Percentiles rank a stretch among this genome's conserved stretches.
Conservation (phyloP, 73 alveolate species). For the Uronychia setigera region DNA sequence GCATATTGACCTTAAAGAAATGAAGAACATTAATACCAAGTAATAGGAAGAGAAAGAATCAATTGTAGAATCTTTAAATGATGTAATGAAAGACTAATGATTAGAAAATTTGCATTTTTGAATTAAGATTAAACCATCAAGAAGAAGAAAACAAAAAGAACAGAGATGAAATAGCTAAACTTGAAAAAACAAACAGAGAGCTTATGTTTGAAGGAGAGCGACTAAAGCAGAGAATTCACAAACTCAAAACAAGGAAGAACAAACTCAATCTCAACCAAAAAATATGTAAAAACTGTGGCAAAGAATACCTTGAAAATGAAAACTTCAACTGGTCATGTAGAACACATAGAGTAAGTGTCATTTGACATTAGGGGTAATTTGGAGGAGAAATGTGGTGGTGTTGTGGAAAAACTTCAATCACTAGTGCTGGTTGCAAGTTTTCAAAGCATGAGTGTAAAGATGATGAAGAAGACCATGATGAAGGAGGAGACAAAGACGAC, state of each 20-base stretch:
- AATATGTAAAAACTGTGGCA: constrained; percentile 71
- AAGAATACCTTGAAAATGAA: constrained; percentile 65
- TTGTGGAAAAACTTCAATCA: constrained; percentile 57
- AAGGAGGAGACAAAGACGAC: constrained; percentile 34
- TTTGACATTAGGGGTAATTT: constrained; percentile 5
- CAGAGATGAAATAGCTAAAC: constrained; percentile 35
- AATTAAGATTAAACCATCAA: background rate
- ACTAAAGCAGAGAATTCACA: constrained; percentile 42
- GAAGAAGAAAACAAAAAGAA: constrained; percentile 2
- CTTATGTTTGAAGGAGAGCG: constrained; percentile 43
- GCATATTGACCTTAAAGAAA: constrained; percentile 28
- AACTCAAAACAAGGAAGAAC: constrained; percentile 37
- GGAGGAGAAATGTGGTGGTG: constrained; percentile 75
- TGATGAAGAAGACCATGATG: constrained; percentile 39
- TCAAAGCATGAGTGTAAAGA: constrained; percentile 58
- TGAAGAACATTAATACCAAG: constrained; percentile 18
- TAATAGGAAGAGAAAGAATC: constrained; percentile 47
- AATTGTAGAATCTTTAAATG: constrained; percentile 25
- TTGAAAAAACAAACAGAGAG: constrained; percentile 42
- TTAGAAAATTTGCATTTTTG: background rate
- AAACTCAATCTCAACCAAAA: constrained; percentile 44
- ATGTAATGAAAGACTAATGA: constrained; percentile 6
- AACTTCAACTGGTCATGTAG: constrained; percentile 83
- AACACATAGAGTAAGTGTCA: constrained; percentile 37
- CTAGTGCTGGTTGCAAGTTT: constrained; percentile 63